Percentiles rank a stretch among this genome's conserved stretches.
phyloP scores from a whole-genome alignment of 2,329 filamentous ascomycete species.

The Aspergillus sp. region DNA sequence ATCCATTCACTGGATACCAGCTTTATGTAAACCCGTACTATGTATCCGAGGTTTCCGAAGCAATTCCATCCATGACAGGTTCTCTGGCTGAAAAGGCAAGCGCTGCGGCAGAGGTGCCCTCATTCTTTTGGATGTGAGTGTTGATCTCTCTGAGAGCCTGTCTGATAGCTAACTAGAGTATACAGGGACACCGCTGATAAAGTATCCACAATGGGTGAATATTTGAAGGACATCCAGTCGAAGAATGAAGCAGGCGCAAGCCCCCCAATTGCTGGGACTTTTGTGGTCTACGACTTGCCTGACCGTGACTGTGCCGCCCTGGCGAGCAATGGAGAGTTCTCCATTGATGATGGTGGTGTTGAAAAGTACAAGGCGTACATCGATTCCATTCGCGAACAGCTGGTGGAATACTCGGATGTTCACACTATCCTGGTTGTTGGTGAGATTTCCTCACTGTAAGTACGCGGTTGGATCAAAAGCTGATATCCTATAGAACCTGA shows the following conservation, averaged over 20 bases:
- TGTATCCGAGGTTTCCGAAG: constrained; percentile 49
- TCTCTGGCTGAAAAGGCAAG: constrained; percentile 48
- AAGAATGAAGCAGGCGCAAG: constrained; percentile 46
- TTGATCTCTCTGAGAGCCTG: neutral
- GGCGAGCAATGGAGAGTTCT: constrained; percentile 60
- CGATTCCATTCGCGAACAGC: constrained; percentile 48
- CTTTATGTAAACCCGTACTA: constrained; percentile 52
- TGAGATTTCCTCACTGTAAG: constrained; percentile 14
- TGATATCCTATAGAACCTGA: constrained; percentile 52
- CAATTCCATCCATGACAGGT: constrained; percentile 59
- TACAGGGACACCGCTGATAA: constrained; percentile 44
- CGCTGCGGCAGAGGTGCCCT: constrained; percentile 46
- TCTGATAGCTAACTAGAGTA: constrained; percentile 1
- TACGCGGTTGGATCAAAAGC: constrained; percentile 12
- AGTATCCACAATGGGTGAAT: constrained; percentile 45
- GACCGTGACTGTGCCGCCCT: constrained; percentile 61
- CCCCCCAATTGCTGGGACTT: constrained; percentile 43
- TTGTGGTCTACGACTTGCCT: constrained; percentile 61
- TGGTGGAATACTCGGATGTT: constrained; percentile 51
- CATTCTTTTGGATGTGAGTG: constrained; percentile 50
- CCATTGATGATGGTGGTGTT: constrained; percentile 49
- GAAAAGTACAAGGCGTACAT: constrained; percentile 52
- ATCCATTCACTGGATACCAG: constrained; percentile 47
- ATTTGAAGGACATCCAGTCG: constrained; percentile 43
- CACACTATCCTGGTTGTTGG: constrained; percentile 49